Evolutionary conservation across 345 rosid genomes (phyloP), one percentile per base, ranked within the genome.

Genomic region (Pugionium dolabratum): DNA sequence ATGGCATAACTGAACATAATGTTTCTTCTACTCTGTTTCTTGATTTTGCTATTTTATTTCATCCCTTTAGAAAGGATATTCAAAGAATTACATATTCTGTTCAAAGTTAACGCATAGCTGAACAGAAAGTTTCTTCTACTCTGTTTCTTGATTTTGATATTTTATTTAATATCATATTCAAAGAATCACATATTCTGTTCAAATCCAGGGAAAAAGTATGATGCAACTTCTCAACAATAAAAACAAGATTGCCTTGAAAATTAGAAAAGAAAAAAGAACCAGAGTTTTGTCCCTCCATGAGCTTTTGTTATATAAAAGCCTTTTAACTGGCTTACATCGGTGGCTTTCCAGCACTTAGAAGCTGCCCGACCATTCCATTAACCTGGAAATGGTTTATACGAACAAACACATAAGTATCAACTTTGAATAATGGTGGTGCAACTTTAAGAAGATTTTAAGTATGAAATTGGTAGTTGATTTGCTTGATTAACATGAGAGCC

Each of bases 351-450:
- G 85, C 84, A 66, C 97, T 83, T 36, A 93, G 82, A 84, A 93
- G 85, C 79, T 90, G 98, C 36, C 97, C 98, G 3, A 93, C 66
- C 55, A 93, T 81, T 54, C 79, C 79, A 69, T 90, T 90, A 70
- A 90, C 96, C 99, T 94, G 81, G n/a, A 68, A 73, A 70, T 29
- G 36, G 42, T 35, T 18, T n/a, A n/a, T 26, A 60, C 40, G 29
- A 31, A 68, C 31, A 41, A 67, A 45, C 9, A 34, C 9, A 52
- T 54, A 27, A 56, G 54, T 34, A 36, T 2, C 9, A 11, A 5
- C 4, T n/a, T 36, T 11, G 51, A 34, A 56, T n/a, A 29, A 30
- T 40, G 29, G 5, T 54, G 29, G 5, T 7, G 18, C 30, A 54
- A 26, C 27, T 5, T 6, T 9, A 9, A 40, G 64, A 48, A 55